These are phyloP conservation scores for Monosporozyma siamensis DNA, from an alignment of 805 yeast genomes.

Conservation along the genomic window DNA sequence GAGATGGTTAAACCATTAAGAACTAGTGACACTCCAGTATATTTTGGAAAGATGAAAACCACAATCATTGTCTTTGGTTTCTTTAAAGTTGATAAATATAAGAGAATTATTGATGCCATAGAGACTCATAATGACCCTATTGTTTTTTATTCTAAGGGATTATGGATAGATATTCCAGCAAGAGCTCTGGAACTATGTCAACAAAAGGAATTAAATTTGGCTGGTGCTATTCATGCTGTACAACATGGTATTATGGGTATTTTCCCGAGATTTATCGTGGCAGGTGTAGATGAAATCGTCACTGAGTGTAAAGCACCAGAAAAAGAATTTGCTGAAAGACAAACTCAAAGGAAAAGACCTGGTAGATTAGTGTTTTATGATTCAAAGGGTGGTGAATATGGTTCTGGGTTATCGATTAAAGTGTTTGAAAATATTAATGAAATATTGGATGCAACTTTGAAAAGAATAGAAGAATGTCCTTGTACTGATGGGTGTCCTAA, in stretches of 20 bases:
- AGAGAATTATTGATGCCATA: conserved; percentile 82
- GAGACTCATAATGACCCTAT: conserved; percentile 89
- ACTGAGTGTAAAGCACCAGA: conserved; percentile 98
- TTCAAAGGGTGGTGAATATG: conserved; percentile 68
- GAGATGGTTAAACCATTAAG: conserved; percentile 51
- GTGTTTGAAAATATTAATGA: conserved; percentile 72
- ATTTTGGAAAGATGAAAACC: conserved; percentile 64
- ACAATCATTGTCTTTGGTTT: conserved; percentile 84
- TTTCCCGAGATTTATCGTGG: conserved; percentile 61
- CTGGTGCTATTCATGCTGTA: conserved; percentile 96
- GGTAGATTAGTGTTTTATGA: conserved; percentile 82
- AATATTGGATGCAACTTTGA: conserved; percentile 50
- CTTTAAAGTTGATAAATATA: conserved; percentile 70
- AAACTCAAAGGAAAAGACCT: conserved; percentile 67
- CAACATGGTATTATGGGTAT: conserved; percentile 82
- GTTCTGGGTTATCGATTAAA: conserved; percentile 71
- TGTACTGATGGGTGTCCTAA: conserved; percentile 65
- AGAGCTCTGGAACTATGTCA: conserved; percentile 50
- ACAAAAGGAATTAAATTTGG: conserved; percentile 51
- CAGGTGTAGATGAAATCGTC: conserved; percentile 67
- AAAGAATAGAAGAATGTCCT: conserved; percentile 52
- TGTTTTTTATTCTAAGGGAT: conserved; percentile 58
- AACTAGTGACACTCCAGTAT: conserved; percentile 49
- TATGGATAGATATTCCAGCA: conserved; percentile 83
- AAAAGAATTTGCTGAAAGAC: conserved; percentile 78